Base-by-base conservation (phyloP, 352 stramenopile species). In the Peronospora farinosa region DNA sequence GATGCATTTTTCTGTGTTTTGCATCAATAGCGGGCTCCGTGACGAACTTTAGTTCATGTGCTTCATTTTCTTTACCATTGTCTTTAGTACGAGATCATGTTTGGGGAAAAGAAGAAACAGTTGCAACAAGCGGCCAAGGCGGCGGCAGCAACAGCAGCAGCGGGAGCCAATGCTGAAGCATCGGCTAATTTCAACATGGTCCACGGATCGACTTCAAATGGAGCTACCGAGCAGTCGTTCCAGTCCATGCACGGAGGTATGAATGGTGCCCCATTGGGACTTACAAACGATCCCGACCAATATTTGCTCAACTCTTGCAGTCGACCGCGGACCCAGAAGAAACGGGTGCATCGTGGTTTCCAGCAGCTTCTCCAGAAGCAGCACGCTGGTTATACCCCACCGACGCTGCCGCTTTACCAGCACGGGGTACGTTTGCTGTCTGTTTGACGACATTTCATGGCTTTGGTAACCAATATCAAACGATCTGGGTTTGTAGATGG, bases 321-420 rank as follows among this genome's bases (percentile, higher is more conserved):
- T n/a, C 48, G 54, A 39, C 50, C 55, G 27, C 56, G 54, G 16
- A 56, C 51, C 7, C 68, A 79, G 44, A 90, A 88, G 61, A 88
- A 90, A 43, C 65, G 79, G 1, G 69, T 84, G 47, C 76, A 86
- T 23, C 74, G 76, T 19, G 66, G 79, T n/a, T 88, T 88, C 46
- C 79, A 90, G 63, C 79, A 88, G 54, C 57, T 90, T 54, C 62
- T 88, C 11, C 82, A 86, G 56, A 88, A 88, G 27, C 74, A 88
- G 44, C 76, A 90, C 43, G 60, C 74, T 52, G 60, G 63, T 41
- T 88, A 86, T 58, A 71, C 77, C 6, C 76, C 79, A 5, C 76
- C 79, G 17, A 66, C 76, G 33, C 61, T 88, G 41, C 72, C 78
- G 6, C 54, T 88, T 9, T 90, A 87, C 41, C 76, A 88, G 37